These are phyloP conservation scores for Solanum bulbocastanum DNA, from an alignment of 257 asterid species.

Conservation along the genomic window DNA sequence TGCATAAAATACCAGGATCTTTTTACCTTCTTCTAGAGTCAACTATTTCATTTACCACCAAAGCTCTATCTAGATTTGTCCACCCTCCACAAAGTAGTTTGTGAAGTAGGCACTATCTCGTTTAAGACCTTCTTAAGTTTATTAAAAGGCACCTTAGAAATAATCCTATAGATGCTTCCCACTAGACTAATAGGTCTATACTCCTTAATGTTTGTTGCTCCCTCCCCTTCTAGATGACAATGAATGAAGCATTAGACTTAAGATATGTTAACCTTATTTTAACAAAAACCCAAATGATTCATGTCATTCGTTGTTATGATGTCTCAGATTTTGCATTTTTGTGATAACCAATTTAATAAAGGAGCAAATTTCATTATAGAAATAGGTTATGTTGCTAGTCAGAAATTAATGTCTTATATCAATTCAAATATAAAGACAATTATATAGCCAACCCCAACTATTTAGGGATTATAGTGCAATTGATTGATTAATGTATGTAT, in stretches of 20 bases:
- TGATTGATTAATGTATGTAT: neutral
- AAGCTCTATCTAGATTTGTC: neutral
- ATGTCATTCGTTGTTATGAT: neutral
- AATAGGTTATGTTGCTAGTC: neutral
- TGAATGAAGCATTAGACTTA: neutral
- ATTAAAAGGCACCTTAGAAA: neutral
- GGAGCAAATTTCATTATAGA: neutral
- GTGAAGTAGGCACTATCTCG: neutral
- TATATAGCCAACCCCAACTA: neutral
- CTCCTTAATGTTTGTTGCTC: neutral
- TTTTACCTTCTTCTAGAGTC: neutral
- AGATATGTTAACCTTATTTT: neutral
- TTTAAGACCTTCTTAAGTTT: neutral
- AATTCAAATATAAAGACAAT: neutral
- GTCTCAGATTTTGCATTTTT: neutral
- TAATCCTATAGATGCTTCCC: neutral
- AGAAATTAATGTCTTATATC: neutral
- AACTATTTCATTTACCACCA: neutral
- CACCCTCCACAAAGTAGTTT: neutral
- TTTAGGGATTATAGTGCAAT: neutral
- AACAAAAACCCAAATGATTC: neutral
- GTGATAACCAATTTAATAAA: neutral
- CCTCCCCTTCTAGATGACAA: neutral
- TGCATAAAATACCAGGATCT: neutral
- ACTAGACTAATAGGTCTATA: neutral